Percentiles rank a stretch among this genome's conserved stretches.
phyloP scores from a whole-genome alignment of 257 asterid genomes.

The Lycium barbarum region DNA sequence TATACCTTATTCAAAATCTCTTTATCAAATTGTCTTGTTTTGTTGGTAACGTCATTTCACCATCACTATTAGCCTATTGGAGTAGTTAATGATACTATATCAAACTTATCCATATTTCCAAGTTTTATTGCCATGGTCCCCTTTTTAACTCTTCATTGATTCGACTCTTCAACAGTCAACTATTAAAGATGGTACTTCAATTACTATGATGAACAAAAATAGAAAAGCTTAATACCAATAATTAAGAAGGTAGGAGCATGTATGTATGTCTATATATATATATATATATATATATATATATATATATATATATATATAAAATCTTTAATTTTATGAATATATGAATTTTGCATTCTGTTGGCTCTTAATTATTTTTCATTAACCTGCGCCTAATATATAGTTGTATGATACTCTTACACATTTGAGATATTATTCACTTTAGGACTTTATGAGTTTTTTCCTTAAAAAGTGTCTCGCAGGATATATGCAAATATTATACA shows the following conservation, averaged over 20 bases:
- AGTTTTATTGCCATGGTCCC: not conserved
- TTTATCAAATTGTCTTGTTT: not conserved
- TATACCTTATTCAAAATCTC: slow-evolving; percentile 19
- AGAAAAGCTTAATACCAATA: no score
- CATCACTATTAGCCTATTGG: not conserved
- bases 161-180: not conserved
- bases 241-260: no score
- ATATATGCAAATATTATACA: not conserved
- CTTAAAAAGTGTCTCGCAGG: not conserved
- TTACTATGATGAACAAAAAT: not conserved
- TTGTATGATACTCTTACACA: not conserved
- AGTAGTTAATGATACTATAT: not conserved
- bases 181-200: not conserved
- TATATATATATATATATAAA: no score
- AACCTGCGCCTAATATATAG: not conserved
- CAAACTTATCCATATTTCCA: not conserved
- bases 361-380: not conserved
- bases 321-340: not conserved
- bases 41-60: not conserved
- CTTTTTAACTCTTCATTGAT: not conserved
- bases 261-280: no score
- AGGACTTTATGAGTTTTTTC: not conserved
- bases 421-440: not conserved
- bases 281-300: no score
- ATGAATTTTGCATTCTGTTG: not conserved